Conservation (phyloP, 805 yeast species). For the Starmerella scarabaei region DNA sequence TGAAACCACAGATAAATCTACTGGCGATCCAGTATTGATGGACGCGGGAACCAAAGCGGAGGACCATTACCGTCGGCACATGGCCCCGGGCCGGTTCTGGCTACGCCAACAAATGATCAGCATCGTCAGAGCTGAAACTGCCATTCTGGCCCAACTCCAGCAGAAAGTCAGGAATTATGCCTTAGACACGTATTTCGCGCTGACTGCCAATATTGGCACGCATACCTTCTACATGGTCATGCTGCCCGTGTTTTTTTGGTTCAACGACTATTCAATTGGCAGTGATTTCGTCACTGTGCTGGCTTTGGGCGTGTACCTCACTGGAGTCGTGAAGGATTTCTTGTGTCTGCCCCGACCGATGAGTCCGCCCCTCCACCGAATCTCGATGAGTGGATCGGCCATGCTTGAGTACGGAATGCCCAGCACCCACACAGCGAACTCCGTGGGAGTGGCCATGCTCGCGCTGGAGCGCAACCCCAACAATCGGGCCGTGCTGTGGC, state of each 20-base stretch:
- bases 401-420: constrained; percentile 93
- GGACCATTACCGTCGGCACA: constrained; percentile 47
- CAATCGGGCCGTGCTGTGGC: constrained; percentile 3
- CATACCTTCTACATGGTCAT: constrained; percentile 87
- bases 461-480: constrained; percentile 19
- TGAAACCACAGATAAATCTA: too few relatives aligned
- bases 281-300: constrained; percentile 56
- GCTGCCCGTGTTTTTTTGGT: constrained; percentile 78
- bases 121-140: constrained; percentile 51
- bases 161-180: constrained; percentile 32
- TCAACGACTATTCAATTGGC: constrained; percentile 45
- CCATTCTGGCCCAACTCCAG: constrained; percentile 47
- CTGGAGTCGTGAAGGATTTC: constrained; percentile 71
- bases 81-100: constrained; percentile 36
- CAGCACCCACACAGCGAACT: constrained; percentile 87
- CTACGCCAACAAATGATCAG: constrained; percentile 45
- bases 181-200: constrained; percentile 66
- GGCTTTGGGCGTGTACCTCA: constrained; percentile 41
- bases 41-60: constrained; percentile 70
- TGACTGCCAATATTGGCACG: constrained; percentile 80
- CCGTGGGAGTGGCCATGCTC: constrained; percentile 62
- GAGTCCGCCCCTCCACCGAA: constrained; percentile 81
- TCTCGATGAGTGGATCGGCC: constrained; percentile 83
- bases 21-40: too few relatives aligned
- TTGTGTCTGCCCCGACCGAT: constrained; percentile 84